Conservation (phyloP, 2,329 filamentous ascomycete species). For the Tolypocladium ovalisporum region DNA sequence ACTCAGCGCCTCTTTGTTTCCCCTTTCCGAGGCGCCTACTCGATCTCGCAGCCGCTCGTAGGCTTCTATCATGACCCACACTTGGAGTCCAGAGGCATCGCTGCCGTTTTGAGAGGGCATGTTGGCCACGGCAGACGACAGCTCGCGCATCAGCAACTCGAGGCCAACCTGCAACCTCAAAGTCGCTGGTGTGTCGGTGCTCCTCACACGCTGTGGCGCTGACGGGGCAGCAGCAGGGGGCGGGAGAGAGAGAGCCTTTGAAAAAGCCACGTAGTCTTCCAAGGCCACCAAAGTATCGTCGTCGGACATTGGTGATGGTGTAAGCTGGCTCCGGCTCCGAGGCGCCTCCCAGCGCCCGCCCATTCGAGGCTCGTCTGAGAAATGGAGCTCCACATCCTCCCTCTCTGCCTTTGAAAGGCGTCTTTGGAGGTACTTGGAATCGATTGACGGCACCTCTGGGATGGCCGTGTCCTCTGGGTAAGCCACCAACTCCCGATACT, state of each 20-base stretch:
- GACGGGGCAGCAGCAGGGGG: constrained; percentile 21
- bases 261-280: constrained; percentile 36
- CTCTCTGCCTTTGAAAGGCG: neutral
- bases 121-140: constrained; percentile 29
- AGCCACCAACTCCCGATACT: constrained; percentile 36
- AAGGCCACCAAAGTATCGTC: constrained; percentile 35
- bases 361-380: neutral
- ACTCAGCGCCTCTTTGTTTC: constrained; percentile 18
- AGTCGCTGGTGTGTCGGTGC: constrained; percentile 14
- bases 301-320: constrained; percentile 26
- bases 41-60: constrained; percentile 42
- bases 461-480: constrained; percentile 21
- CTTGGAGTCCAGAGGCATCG: constrained; percentile 34
- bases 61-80: constrained; percentile 48
- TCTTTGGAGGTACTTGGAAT: constrained; percentile 3
- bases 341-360: neutral
- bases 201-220: constrained; percentile 2
- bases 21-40: constrained; percentile 23
- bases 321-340: neutral
- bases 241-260: constrained; percentile 32
- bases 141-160: constrained; percentile 37
- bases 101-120: constrained; percentile 10
- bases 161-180: constrained; percentile 39
- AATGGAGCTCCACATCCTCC: constrained; percentile 1
- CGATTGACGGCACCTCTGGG: constrained; percentile 13